A percentile compares a stretch with the other conserved stretches of the same genome.
These are phyloP conservation scores for Penicillium malachiteum DNA, from an alignment of 495 filamentous ascomycete species.

Conservation along the genomic window DNA sequence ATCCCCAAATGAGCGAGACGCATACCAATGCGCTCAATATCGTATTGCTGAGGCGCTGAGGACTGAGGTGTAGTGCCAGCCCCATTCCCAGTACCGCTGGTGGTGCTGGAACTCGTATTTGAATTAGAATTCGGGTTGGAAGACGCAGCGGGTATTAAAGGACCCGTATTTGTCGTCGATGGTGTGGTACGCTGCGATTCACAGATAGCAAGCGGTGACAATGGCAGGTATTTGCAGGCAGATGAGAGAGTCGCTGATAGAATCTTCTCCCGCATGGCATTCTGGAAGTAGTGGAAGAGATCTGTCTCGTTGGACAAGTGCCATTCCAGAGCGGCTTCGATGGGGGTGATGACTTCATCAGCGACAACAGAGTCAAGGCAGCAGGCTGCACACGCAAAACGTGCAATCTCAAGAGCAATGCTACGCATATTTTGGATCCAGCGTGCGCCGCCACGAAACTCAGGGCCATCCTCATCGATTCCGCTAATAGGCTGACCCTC, in stretches of 20 bases:
- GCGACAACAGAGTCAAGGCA: slow-evolving; percentile 32
- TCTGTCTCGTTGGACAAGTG: slow-evolving; percentile 39
- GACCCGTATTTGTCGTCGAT: slow-evolving; percentile 8
- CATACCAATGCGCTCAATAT: slow-evolving; percentile 66
- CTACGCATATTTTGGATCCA: slow-evolving; percentile 44
- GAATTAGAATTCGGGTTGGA: not conserved
- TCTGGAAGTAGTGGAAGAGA: slow-evolving; percentile 37
- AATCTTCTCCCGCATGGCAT: slow-evolving; percentile 34
- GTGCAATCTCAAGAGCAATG: slow-evolving; percentile 46
- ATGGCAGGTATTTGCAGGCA: slow-evolving; percentile 38
- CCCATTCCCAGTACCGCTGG: slow-evolving; percentile 7
- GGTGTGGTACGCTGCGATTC: slow-evolving; percentile 42
- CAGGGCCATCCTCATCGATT: slow-evolving; percentile 18
- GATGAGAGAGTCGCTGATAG: slow-evolving; percentile 31
- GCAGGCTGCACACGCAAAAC: slow-evolving; percentile 41
- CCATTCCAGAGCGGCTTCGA: slow-evolving; percentile 38
- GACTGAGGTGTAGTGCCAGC: slow-evolving; percentile 7
- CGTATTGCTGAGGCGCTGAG: slow-evolving; percentile 37
- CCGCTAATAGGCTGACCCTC: slow-evolving; percentile 11
- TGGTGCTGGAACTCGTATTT: not conserved
- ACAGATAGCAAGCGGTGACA: slow-evolving; percentile 47
- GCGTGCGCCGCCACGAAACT: slow-evolving; percentile 28
- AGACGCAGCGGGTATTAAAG: not conserved
- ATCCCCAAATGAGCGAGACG: slow-evolving; percentile 76
- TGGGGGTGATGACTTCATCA: slow-evolving; percentile 38